A percentile compares a stretch with the other conserved stretches of the same genome.
Evolutionary conservation across 768 basidiomycete species (phyloP).

Genomic region (Russula emetica): DNA sequence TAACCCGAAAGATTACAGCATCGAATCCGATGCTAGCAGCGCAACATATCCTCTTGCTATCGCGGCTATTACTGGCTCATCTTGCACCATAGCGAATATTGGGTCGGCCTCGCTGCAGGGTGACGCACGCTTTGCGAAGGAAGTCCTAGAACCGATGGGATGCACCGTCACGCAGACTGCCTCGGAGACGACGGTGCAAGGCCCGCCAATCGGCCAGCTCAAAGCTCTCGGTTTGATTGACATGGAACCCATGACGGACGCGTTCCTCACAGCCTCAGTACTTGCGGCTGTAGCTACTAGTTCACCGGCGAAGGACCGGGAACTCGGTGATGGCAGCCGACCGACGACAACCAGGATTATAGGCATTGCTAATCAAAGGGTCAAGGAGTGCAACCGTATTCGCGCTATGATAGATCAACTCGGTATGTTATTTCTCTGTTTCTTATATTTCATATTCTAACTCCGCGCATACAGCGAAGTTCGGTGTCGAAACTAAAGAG

Average conservation of each 20-base stretch:
- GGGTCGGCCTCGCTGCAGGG: slow-evolving; percentile 90
- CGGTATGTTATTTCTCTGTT: slow-evolving; percentile 46
- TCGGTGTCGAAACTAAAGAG: slow-evolving; percentile 89
- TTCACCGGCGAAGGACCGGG: slow-evolving; percentile 47
- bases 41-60: slow-evolving; percentile 97
- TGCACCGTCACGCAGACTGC: slow-evolving; percentile 85
- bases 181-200: slow-evolving; percentile 86
- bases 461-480: slow-evolving; percentile 60
- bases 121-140: slow-evolving; percentile 93
- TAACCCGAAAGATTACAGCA: slow-evolving; percentile 78
- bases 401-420: slow-evolving; percentile 95
- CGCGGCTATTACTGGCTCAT: slow-evolving; percentile 95
- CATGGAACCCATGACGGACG: slow-evolving; percentile 99
- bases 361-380: slow-evolving; percentile 96
- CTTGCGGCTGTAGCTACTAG: slow-evolving; percentile 75
- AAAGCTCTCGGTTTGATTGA: slow-evolving; percentile 83
- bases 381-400: slow-evolving; percentile 98
- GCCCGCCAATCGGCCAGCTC: slow-evolving; percentile 77
- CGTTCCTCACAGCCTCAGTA: slow-evolving; percentile 92
- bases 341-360: slow-evolving; percentile 68
- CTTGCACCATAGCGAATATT: slow-evolving; percentile 90
- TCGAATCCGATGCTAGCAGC: slow-evolving; percentile 93
- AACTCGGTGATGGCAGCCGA: slow-evolving; percentile 34
- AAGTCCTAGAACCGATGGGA: slow-evolving; percentile 92
- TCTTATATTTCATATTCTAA: not conserved